Base-by-base conservation (phyloP, 1,139 yeast genomes). In the Suhomyces bolitotheri region DNA sequence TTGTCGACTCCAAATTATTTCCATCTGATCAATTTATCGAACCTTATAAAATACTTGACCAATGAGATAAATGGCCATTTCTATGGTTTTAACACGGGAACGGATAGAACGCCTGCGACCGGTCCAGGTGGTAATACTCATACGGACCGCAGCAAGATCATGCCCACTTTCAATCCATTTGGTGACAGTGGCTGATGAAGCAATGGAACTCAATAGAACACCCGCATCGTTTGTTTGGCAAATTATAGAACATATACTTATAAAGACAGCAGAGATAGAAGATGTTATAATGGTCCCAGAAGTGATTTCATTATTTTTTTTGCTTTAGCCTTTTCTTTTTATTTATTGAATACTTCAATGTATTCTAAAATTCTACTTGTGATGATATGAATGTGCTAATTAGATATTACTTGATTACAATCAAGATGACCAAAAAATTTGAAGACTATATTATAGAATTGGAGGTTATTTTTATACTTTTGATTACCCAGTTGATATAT, bases 11-110 rank as follows among this genome's bases (percentile, higher is more conserved):
- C 75, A 21, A 67, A 60, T 44, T 70, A 71, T 47, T 71, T 71
- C 57, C 76, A 71, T 45, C 66, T 62, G 60, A 51, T 56, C 15
- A 71, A 70, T 45, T 53, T 70, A 37, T 50, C 51, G 34, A 67
- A 70, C 46, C 60, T 71, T 44, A 53, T 70, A 27, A 53, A 54
- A 19, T 53, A 62, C 38, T 53, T 71, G 38, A 45, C 51, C 10
- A 50, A 53, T 23, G 75, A 70, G 34, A 51, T 66, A 9, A 47
- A 58, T 21, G 75, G 75, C 1, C 52, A 60, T 31, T 71, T 71
- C 46, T 71, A 70, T 46, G 76, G 76, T 7, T 71, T 70, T 45
- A 61, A 60, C 43, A 50, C 51, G 25, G 49, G 40, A 20, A 31
- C 33, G 27, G 39, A 24, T 20, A 29, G 23, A 14, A n/a, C 25